A percentile compares a stretch with the other conserved stretches of the same genome.
Conservation (phyloP, 2,329 filamentous ascomycete species). For the Sporothrix humicola region DNA sequence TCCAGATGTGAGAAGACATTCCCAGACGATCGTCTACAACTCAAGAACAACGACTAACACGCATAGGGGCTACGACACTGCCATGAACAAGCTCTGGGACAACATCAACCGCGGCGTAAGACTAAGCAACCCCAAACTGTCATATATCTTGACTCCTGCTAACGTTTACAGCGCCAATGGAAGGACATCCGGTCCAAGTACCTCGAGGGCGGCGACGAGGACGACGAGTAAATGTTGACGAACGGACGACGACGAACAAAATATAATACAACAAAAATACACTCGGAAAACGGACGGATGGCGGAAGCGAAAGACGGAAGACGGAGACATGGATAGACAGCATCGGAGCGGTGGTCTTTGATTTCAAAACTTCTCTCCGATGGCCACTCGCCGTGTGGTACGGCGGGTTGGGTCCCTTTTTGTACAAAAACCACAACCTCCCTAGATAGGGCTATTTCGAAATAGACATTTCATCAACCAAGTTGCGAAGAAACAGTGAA, state of each 20-base stretch:
- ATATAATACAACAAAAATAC: background rate
- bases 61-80: slow-evolving; percentile 78
- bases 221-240: slow-evolving; percentile 57
- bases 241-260: background rate
- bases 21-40: too few relatives aligned
- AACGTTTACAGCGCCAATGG: slow-evolving; percentile 85
- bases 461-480: slow-evolving; percentile 12
- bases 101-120: slow-evolving; percentile 87
- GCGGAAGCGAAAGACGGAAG: background rate
- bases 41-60: too few relatives aligned
- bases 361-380: background rate
- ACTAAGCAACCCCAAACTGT: too few relatives aligned
- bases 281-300: slow-evolving; percentile 7
- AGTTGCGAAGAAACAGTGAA: too few relatives aligned
- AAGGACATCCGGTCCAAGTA: slow-evolving; percentile 97
- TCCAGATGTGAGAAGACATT: slow-evolving; percentile 77
- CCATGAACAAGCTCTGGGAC: slow-evolving; percentile 89
- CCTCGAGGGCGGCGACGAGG: slow-evolving; percentile 71
- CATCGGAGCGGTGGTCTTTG: background rate
- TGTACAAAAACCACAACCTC: slow-evolving; percentile 28
- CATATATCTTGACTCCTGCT: too few relatives aligned
- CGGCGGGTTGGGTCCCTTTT: background rate
- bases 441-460: slow-evolving; percentile 8
- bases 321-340: background rate
- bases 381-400: slow-evolving; percentile 15